Conservation (phyloP, 2,329 filamentous ascomycete genomes). For the Hymenoscyphus linearis region DNA sequence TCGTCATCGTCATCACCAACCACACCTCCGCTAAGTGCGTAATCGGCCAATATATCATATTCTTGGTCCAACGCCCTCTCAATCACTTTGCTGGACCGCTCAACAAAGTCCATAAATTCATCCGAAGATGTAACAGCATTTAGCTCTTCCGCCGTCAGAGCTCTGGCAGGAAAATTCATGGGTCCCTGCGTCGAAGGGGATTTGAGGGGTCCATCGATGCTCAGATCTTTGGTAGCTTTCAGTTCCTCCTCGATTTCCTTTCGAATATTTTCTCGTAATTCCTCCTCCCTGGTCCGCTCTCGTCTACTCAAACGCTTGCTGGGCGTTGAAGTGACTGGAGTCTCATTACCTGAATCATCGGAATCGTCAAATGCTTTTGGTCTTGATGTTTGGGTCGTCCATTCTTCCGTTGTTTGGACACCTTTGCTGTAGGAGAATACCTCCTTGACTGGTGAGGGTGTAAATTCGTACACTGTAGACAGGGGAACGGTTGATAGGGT, state of each 20-base stretch:
- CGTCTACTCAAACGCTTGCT: conserved; percentile 73
- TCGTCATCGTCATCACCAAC: conserved; percentile 81
- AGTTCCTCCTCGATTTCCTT: conserved; percentile 92
- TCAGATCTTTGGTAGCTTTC: conserved; percentile 60
- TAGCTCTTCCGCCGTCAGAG: conserved; percentile 78
- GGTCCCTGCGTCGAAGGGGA: conserved; percentile 41
- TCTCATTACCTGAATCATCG: conserved; percentile 58
- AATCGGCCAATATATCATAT: conserved; percentile 94
- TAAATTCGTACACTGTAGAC: conserved; percentile 74
- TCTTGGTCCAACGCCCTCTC: conserved; percentile 92
- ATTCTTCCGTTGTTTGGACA: conserved; percentile 82
- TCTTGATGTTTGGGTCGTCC: conserved; percentile 53
- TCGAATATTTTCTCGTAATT: conserved; percentile 76
- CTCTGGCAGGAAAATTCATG: conserved; percentile 69
- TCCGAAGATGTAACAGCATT: conserved; percentile 86
- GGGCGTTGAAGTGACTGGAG: conserved; percentile 51
- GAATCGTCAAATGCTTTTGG: conserved; percentile 52
- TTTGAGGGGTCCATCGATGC: conserved; percentile 46
- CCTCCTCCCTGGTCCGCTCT: conserved; percentile 79
- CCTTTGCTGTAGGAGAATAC: conserved; percentile 96
- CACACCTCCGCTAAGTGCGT: conserved; percentile 70
- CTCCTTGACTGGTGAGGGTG: conserved; percentile 71
- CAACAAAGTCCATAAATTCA: conserved; percentile 92
- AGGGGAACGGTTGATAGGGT: conserved; percentile 69
- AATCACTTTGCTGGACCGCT: conserved; percentile 93